Base-by-base conservation (phyloP, 2,329 filamentous ascomycete species). In the Coniochaeta sp. region DNA sequence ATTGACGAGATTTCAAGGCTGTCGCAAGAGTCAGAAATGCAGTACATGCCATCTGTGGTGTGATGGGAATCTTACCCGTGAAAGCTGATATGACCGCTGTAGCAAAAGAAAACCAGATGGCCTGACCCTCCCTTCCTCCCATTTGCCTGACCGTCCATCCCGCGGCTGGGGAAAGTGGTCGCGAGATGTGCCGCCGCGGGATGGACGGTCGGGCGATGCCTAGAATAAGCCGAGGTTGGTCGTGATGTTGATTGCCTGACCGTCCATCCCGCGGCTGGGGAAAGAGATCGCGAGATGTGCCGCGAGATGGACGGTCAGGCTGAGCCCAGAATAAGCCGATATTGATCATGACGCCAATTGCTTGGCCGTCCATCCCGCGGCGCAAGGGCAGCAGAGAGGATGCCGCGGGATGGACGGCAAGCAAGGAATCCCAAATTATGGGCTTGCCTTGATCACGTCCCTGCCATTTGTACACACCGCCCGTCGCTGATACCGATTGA, bases 401-500 rank as follows among this genome's bases (percentile, higher is more conserved):
- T 22, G 42, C 42, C 42, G 42, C 19, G 22, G 22, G 42, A 47
- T 47, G 19, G 19, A 47, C 42, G 42, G 42, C 17, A 12, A 17
- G 42, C 38, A 9, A 4, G 38, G 38, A 4, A 4, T 9, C 16
- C 10, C 38, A 40, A 10, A 9, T 40, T 40, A 12, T 12, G 32
- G 32, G 72, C 71, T 75, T 72, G 68, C 67, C 69, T 75, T 76
- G 71, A 76, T 75, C 75, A 76, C 71, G 69, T 75, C 71, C 72
- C 72, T 77, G 71, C 71, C 70, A 71, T 77, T 77, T 76, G 69
- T 77, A 76, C 70, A 76, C 68, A 74, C 69, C 68, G 69, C 71
- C 71, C 71, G 70, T 75, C 70, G 69, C 73, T 75, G 75, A 72
- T 76, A 76, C 71, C 72, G 72, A 76, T 76, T 75, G 71, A 75